Conservation (phyloP, 768 basidiomycete genomes). For the Nevesoporus exiguus region DNA sequence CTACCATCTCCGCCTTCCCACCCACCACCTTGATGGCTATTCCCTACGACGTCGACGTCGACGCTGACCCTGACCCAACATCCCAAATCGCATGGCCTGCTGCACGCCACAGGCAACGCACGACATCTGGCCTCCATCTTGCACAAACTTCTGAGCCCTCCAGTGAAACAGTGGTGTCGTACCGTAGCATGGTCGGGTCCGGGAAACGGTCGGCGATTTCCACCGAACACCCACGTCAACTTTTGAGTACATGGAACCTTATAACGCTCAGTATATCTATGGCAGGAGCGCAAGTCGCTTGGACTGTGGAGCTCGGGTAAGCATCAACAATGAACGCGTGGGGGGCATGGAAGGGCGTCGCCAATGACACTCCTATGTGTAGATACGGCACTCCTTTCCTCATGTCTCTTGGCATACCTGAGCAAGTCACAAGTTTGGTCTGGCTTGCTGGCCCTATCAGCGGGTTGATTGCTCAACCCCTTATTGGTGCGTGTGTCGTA, state of each 20-base stretch:
- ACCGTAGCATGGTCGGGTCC: slow-evolving; percentile 33
- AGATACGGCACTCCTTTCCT: slow-evolving; percentile 97
- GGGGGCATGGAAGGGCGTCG: background rate
- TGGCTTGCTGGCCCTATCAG: slow-evolving; percentile 96
- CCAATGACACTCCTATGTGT: slow-evolving; percentile 8
- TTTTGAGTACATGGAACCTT: slow-evolving; percentile 59
- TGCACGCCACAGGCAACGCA: slow-evolving; percentile 33
- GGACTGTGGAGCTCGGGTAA: slow-evolving; percentile 94
- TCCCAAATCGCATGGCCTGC: slow-evolving; percentile 78
- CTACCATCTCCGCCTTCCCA: background rate
- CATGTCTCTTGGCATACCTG: slow-evolving; percentile 73
- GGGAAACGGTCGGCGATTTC: slow-evolving; percentile 20
- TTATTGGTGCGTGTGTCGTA: slow-evolving; percentile 65
- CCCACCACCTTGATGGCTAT: slow-evolving; percentile 50
- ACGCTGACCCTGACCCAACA: slow-evolving; percentile 71
- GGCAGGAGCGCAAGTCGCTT: slow-evolving; percentile 92
- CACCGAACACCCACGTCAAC: slow-evolving; percentile 26
- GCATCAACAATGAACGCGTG: slow-evolving; percentile 25
- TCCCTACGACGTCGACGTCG: slow-evolving; percentile 40
- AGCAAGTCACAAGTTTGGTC: slow-evolving; percentile 88
- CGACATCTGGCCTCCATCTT: slow-evolving; percentile 20
- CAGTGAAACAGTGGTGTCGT: slow-evolving; percentile 22
- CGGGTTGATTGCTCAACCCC: slow-evolving; percentile 93
- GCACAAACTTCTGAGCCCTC: slow-evolving; percentile 20
- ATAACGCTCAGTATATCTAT: slow-evolving; percentile 86